Evolutionary conservation across 31 red algal genomes (phyloP).

Genomic region (Porphyra umbilicalis): DNA sequence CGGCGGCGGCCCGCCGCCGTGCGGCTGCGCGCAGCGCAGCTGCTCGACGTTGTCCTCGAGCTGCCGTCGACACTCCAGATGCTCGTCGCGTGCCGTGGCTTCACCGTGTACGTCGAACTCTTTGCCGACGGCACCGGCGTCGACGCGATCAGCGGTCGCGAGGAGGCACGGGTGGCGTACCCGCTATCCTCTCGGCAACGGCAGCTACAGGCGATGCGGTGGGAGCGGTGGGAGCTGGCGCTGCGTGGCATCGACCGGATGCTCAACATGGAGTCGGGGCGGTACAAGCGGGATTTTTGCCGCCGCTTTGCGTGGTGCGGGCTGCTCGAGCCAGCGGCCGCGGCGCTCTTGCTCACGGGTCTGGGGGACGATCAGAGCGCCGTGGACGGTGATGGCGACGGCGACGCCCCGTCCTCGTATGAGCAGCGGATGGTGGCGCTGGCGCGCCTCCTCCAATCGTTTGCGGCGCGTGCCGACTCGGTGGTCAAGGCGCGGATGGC

Average conservation of each 20-base stretch:
- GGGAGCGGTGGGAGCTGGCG: slow-evolving; percentile 42
- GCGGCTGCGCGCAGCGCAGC: slow-evolving; percentile 43
- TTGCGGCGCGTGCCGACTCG: slow-evolving; percentile 61
- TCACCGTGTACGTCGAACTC: slow-evolving; percentile 70
- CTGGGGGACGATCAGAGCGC: neutral
- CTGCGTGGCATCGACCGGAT: slow-evolving; percentile 54
- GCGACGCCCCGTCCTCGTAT: neutral
- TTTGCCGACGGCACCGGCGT: neutral
- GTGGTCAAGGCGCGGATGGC: slow-evolving; percentile 61
- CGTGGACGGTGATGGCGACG: neutral
- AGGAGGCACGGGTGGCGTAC: neutral
- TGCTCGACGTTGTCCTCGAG: slow-evolving; percentile 59
- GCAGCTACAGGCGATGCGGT: neutral
- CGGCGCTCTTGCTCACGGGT: slow-evolving; percentile 4
- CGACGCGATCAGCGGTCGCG: no score
- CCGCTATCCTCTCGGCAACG: neutral
- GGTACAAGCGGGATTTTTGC: slow-evolving; percentile 77
- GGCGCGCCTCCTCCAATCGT: slow-evolving; percentile 51
- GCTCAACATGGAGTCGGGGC: slow-evolving; percentile 75
- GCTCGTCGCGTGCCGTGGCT: slow-evolving; percentile 76
- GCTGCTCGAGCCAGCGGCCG: slow-evolving; percentile 54
- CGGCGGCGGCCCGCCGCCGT: slow-evolving; percentile 13
- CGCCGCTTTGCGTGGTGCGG: slow-evolving; percentile 63
- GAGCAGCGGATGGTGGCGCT: slow-evolving; percentile 20
- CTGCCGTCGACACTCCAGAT: slow-evolving; percentile 43